phyloP scores from a whole-genome alignment of 1,139 yeast species.

The Blastobotrys niveus region DNA sequence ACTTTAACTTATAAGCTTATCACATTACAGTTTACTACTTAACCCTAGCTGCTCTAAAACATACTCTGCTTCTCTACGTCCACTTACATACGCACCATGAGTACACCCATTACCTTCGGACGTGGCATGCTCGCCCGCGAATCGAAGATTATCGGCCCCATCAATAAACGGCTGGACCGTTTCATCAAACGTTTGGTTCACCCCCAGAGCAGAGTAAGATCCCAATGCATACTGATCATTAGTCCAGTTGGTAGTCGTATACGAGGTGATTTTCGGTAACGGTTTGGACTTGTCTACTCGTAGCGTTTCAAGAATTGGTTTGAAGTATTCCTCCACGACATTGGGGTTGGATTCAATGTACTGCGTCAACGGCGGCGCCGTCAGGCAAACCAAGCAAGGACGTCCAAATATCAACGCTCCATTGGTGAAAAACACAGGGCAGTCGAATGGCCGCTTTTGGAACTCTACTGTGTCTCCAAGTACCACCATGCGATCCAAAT shows the following conservation, averaged over 20 bases:
- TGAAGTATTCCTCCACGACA: slow-evolving; percentile 40
- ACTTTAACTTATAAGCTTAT: too few species aligned
- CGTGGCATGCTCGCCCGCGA: slow-evolving; percentile 79
- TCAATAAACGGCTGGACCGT: slow-evolving; percentile 49
- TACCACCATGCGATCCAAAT: slow-evolving; percentile 47
- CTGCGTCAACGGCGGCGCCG: slow-evolving; percentile 66
- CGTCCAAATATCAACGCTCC: slow-evolving; percentile 32
- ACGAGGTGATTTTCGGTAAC: slow-evolving; percentile 46
- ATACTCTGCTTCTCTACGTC: slow-evolving; percentile 56
- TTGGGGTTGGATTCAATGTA: slow-evolving; percentile 39
- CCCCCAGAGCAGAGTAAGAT: slow-evolving; percentile 62
- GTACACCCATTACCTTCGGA: slow-evolving; percentile 76
- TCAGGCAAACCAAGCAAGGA: slow-evolving; percentile 53
- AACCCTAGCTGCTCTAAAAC: slow-evolving; percentile 20
- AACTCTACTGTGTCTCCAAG: slow-evolving; percentile 21
- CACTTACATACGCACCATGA: slow-evolving; percentile 76
- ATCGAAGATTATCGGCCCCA: slow-evolving; percentile 54
- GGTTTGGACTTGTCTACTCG: slow-evolving; percentile 17
- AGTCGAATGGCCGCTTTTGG: slow-evolving; percentile 26
- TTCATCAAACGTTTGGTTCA: slow-evolving; percentile 64
- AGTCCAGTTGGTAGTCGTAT: slow-evolving; percentile 64
- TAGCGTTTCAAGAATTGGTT: slow-evolving; percentile 38
- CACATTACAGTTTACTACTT: neutral
- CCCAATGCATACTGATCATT: slow-evolving; percentile 63
- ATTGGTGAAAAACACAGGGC: slow-evolving; percentile 50